These are phyloP conservation scores for Pichia eremophila DNA, from an alignment of 805 yeast species.

Conservation along the genomic window DNA sequence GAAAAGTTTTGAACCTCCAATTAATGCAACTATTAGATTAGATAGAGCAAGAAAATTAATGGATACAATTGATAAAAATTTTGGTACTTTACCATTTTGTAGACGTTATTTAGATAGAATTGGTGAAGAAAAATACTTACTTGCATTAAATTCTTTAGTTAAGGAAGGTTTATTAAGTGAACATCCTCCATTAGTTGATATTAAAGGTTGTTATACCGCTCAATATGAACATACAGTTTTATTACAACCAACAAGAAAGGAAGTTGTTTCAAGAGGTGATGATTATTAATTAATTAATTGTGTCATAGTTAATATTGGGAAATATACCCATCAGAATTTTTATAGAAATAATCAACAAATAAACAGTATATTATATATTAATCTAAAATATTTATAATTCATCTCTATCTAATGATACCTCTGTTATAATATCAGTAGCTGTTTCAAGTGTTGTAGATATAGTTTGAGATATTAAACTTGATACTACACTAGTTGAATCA, in stretches of 20 bases:
- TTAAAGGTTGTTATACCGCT: slow-evolving; percentile 83
- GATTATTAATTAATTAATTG: slow-evolving; percentile 48
- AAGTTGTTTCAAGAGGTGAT: slow-evolving; percentile 90
- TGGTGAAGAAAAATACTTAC: slow-evolving; percentile 85
- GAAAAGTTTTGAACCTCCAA: slow-evolving; percentile 41
- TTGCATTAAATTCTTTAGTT: slow-evolving; percentile 79
- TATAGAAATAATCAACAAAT: too few species aligned
- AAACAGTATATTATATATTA: too few species aligned
- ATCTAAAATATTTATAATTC: neutral
- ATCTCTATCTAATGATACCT: neutral
- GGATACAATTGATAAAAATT: slow-evolving; percentile 62
- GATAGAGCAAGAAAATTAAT: slow-evolving; percentile 64
- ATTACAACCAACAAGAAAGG: slow-evolving; percentile 85
- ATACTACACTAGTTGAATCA: neutral
- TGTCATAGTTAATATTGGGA: too few species aligned
- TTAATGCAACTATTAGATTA: slow-evolving; percentile 43
- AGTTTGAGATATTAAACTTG: neutral
- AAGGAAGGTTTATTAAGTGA: slow-evolving; percentile 83
- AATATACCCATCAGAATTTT: too few species aligned
- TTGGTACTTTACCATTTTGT: slow-evolving; percentile 95
- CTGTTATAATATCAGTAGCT: neutral
- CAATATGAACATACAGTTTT: slow-evolving; percentile 93
- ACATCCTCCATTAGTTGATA: slow-evolving; percentile 86
- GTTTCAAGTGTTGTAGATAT: neutral
- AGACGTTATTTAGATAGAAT: slow-evolving; percentile 85